phyloP scores from a whole-genome alignment of 371 early-diverging fungal species.

The Rhizopus microsporus region DNA sequence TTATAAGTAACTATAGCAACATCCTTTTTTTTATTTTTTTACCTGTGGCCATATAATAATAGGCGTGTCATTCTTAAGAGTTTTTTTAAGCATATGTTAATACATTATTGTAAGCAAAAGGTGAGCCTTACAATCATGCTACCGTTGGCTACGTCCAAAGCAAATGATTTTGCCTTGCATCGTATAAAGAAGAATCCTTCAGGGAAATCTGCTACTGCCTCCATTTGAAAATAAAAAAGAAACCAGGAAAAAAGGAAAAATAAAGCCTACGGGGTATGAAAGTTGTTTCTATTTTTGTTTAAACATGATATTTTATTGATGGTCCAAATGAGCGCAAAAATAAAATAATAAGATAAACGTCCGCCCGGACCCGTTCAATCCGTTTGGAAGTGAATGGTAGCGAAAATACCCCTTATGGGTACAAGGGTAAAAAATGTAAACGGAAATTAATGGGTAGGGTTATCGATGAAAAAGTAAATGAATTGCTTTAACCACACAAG shows the following conservation, averaged over 20 bases:
- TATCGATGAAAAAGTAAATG: too few relatives aligned
- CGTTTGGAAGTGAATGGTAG: too few relatives aligned
- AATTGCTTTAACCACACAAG: too few relatives aligned
- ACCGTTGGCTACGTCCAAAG: slow-evolving; percentile 42
- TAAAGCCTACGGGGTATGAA: background rate
- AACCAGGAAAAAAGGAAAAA: slow-evolving; percentile 7
- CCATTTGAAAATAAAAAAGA: slow-evolving; percentile 12
- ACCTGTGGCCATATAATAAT: slow-evolving; percentile 58
- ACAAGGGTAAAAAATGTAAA: too few relatives aligned
- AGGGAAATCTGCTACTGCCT: slow-evolving; percentile 31
- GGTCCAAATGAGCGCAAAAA: too few relatives aligned
- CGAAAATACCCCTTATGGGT: too few relatives aligned
- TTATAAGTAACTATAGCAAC: background rate
- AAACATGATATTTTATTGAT: too few relatives aligned
- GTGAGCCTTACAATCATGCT: slow-evolving; percentile 37
- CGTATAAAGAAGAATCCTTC: slow-evolving; percentile 50
- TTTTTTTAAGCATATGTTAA: background rate
- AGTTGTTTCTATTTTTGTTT: background rate
- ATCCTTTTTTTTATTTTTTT: background rate
- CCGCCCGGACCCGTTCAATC: too few relatives aligned
- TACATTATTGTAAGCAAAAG: background rate
- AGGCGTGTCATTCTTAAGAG: slow-evolving; percentile 40
- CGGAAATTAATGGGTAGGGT: too few relatives aligned
- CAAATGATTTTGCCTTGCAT: slow-evolving; percentile 31
- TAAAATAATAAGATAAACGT: too few relatives aligned